phyloP scores from a whole-genome alignment of 768 basidiomycete genomes.

The Suillus spraguei region DNA sequence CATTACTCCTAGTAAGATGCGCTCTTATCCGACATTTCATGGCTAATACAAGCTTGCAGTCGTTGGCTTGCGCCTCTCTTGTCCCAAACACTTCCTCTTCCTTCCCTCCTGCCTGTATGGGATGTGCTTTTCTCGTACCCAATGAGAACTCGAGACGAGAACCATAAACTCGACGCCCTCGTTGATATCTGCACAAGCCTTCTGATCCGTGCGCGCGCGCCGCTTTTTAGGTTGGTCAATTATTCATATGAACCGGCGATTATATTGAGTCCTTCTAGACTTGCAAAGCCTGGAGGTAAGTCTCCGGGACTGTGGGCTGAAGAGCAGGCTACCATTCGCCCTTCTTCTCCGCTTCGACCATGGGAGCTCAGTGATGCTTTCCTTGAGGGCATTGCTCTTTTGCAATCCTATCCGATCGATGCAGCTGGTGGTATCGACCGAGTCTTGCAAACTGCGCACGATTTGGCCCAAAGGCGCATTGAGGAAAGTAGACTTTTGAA shows the following conservation, averaged over 20 bases:
- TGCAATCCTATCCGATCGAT: conserved; percentile 66
- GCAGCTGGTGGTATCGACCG: conserved; percentile 70
- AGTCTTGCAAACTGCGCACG: conserved; percentile 66
- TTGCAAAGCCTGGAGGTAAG: conserved; percentile 49
- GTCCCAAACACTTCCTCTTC: conserved; percentile 70
- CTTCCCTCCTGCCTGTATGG: conserved; percentile 64
- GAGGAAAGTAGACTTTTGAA: conserved; percentile 37
- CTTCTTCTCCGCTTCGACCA: conserved; percentile 46
- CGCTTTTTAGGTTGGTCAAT: conserved; percentile 53
- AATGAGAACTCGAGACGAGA: conserved; percentile 49
- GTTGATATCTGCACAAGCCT: conserved; percentile 72
- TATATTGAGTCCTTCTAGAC: conserved; percentile 36
- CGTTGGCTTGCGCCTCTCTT: conserved; percentile 76
- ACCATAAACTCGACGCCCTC: conserved; percentile 69
- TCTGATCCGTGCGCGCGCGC: conserved; percentile 57
- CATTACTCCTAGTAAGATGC: conserved; percentile 78
- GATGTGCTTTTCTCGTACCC: conserved; percentile 69
- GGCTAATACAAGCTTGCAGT: conserved; percentile 37
- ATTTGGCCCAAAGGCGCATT: conserved; percentile 56
- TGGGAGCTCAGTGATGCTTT: conserved; percentile 67
- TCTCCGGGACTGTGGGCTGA: conserved; percentile 57
- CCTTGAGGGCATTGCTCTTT: conserved; percentile 61
- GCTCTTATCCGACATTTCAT: background rate
- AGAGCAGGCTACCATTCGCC: conserved; percentile 39
- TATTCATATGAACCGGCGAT: conserved; percentile 10